Base-by-base conservation (phyloP, 1,139 yeast genomes). In the Yamadazyma conglobata region DNA sequence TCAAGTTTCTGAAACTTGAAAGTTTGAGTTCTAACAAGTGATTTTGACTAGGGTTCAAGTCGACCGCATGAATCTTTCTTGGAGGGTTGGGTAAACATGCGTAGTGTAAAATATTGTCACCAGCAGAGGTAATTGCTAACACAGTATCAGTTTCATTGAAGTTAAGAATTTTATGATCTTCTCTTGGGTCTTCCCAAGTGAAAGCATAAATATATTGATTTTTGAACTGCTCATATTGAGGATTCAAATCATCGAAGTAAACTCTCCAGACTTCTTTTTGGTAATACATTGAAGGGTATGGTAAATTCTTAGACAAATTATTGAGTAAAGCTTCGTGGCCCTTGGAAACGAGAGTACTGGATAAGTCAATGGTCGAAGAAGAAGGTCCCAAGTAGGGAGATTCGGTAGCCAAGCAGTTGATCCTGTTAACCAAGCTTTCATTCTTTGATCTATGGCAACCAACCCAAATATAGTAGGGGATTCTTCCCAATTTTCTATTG, bases 141-240 rank as follows among this genome's bases (percentile, higher is more conserved):
- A 84, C 85, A 2, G 86, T 80, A 48, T 84, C 95, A 19, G 72
- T 66, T 10, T 75, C 58, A 22, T 67, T 64, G 46, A 84, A 65
- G 30, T 77, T 70, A 44, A 84, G 66, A 37, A 84, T 79, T 25
- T 70, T 68, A 41, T 77, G 73, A 56, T 84, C 95, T 56, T 82
- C 93, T 35, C 83, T 70, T 19, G 94, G 94, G 52, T 84, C 94
- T 58, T 84, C 95, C 95, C 95, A 84, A 7, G 93, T 84, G 58
- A 84, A 84, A 3, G 94, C 89, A 51, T 84, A 84, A 37, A 84
- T 84, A 54, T 82, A 84, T 57, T 83, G 88, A 51, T 81, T 70
- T 37, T 73, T 77, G 63, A 84, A 84, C 54, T 83, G 89, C 28
- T 72, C 73, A 50, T 80, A 80, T 47, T 72, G 73, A 8, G 82